Evolutionary conservation across 768 basidiomycete genomes (phyloP).

Genomic region (Rhizopogon rudus): DNA sequence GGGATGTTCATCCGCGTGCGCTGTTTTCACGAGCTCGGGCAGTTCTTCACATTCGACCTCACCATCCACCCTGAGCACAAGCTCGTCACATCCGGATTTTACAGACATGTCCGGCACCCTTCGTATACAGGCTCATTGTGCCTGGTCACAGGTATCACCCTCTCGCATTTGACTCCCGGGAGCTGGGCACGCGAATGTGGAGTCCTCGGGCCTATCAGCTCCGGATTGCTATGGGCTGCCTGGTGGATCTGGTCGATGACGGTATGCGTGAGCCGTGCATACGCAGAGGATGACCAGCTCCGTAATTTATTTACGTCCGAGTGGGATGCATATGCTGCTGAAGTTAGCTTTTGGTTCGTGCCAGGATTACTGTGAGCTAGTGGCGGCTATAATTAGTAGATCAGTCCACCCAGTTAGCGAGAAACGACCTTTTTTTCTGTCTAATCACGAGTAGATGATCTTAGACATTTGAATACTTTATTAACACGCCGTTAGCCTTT

Average conservation of each 20-base stretch:
- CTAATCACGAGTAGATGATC: not conserved
- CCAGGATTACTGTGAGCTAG: constrained; percentile 37
- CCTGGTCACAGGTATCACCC: constrained; percentile 40
- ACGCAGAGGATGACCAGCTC: constrained; percentile 49
- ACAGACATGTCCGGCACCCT: constrained; percentile 50
- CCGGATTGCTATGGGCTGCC: constrained; percentile 27
- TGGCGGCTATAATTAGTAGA: not conserved
- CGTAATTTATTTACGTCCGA: constrained; percentile 37
- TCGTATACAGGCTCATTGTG: constrained; percentile 51
- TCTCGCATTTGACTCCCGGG: constrained; percentile 42
- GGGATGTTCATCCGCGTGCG: constrained; percentile 46
- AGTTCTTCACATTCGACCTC: constrained; percentile 56
- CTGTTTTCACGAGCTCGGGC: constrained; percentile 50
- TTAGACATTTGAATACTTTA: not conserved
- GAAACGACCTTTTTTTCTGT: not conserved
- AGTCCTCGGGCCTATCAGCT: constrained; percentile 23
- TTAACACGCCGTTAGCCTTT: not conserved
- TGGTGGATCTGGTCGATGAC: constrained; percentile 51
- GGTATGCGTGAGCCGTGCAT: constrained; percentile 42
- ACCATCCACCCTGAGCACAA: constrained; percentile 48
- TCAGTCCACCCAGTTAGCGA: not conserved
- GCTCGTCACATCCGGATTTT: constrained; percentile 46
- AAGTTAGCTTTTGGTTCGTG: constrained; percentile 46
- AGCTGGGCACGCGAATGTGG: constrained; percentile 42
- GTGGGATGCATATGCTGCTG: constrained; percentile 43